Conservation (phyloP, 176 grass and related monocot genomes). For the Bonia amplexicaulis region DNA sequence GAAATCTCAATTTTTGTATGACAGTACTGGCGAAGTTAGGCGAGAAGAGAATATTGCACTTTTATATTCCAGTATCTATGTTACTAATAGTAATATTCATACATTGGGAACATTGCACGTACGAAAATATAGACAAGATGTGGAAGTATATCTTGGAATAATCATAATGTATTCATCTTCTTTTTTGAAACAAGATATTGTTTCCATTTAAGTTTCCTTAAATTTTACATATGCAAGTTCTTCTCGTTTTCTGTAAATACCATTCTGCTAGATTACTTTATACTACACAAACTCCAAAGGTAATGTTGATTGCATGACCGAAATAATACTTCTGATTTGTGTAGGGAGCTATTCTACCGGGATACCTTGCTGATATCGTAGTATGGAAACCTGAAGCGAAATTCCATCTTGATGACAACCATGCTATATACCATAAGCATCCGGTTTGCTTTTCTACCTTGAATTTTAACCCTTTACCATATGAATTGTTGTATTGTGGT, state of each 20-base stretch:
- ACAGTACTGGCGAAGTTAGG: neutral
- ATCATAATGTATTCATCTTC: neutral
- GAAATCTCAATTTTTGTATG: neutral
- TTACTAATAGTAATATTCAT: neutral
- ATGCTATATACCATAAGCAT: slow-evolving; percentile 84
- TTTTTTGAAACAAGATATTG: neutral
- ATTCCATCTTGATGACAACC: slow-evolving; percentile 66
- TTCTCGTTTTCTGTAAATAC: neutral
- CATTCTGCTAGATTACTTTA: neutral
- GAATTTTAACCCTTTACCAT: neutral
- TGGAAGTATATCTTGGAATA: neutral
- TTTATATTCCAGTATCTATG: neutral
- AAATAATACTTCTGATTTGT: neutral
- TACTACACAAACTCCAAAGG: neutral
- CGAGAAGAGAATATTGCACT: neutral
- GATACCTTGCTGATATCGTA: slow-evolving; percentile 88
- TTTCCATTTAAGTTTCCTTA: neutral
- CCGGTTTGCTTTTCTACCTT: slow-evolving; percentile 38
- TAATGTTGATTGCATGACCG: neutral
- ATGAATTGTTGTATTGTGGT: neutral
- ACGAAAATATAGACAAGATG: neutral
- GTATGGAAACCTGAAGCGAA: slow-evolving; percentile 82
- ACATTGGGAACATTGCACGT: neutral
- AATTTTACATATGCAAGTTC: neutral
- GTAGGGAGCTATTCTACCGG: slow-evolving; percentile 64